Conservation (phyloP, 2,329 filamentous ascomycete species). For the Cordyceps javanica region DNA sequence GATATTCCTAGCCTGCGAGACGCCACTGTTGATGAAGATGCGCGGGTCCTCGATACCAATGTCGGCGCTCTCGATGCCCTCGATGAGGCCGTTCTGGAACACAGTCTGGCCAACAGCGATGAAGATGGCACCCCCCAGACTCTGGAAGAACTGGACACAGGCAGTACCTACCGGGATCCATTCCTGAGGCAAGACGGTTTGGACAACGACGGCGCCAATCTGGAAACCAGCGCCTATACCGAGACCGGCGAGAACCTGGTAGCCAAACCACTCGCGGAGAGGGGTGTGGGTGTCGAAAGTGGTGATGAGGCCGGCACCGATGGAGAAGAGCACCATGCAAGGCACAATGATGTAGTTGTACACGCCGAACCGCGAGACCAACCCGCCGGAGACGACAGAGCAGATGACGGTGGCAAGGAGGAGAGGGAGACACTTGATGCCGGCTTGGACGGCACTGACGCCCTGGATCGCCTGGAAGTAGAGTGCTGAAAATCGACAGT, state of each 20-base stretch:
- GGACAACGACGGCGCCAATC: constrained; percentile 35
- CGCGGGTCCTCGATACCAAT: constrained; percentile 37
- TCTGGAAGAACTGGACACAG: constrained; percentile 37
- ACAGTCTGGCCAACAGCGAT: constrained; percentile 56
- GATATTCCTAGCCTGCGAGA: constrained; percentile 41
- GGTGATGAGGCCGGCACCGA: constrained; percentile 33
- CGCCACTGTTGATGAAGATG: constrained; percentile 47
- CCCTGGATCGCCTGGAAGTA: constrained; percentile 36
- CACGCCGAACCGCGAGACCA: constrained; percentile 30
- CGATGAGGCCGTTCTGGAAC: constrained; percentile 58
- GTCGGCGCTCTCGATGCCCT: constrained; percentile 39
- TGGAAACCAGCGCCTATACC: constrained; percentile 38
- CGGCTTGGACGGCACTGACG: constrained; percentile 25
- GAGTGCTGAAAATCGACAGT: constrained; percentile 26
- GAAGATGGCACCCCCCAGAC: constrained; percentile 40
- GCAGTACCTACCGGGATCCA: constrained; percentile 40
- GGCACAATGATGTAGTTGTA: constrained; percentile 34
- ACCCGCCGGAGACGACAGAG: constrained; percentile 19
- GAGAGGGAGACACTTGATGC: constrained; percentile 17
- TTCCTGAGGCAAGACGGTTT: constrained; percentile 32
- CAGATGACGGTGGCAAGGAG: constrained; percentile 12
- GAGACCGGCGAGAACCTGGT: constrained; percentile 35
- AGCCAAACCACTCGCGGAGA: constrained; percentile 35
- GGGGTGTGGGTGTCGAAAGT: constrained; percentile 30
- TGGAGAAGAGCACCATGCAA: constrained; percentile 23